Conservation (phyloP, 108 stramenopile species). For the Schizochytrium sp. region DNA sequence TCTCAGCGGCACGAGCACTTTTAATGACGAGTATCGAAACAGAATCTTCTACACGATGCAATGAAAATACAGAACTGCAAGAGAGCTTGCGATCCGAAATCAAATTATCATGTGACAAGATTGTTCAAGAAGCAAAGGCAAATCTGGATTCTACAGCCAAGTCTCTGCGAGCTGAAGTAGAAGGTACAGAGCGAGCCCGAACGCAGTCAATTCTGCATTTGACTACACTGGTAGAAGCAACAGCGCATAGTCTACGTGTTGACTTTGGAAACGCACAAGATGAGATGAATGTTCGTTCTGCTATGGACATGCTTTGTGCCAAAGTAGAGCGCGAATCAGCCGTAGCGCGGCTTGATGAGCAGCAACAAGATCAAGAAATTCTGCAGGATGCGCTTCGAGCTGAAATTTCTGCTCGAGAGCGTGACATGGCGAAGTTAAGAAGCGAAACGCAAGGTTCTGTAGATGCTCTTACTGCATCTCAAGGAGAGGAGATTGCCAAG, state of each 20-base stretch:
- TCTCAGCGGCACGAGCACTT: neutral
- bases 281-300: constrained; percentile 7
- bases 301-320: neutral
- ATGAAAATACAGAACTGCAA: neutral
- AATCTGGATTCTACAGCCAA: neutral
- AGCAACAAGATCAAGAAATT: neutral
- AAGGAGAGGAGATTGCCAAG: neutral
- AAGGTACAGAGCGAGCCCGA: neutral
- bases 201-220: neutral
- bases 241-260: neutral
- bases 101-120: neutral
- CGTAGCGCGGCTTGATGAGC: neutral
- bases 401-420: neutral
- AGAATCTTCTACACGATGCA: neutral
- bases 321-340: neutral
- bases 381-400: neutral
- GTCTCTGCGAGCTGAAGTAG: neutral
- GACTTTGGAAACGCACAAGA: neutral
- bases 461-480: neutral
- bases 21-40: neutral
- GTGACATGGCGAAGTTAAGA: neutral
- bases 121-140: neutral
- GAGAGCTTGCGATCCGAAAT: neutral
- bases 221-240: neutral
- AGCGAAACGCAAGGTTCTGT: neutral